Percentiles rank a stretch among this genome's conserved stretches.
Evolutionary conservation across 2,329 filamentous ascomycete genomes (phyloP).

Genomic region (Ramularia endophylla): DNA sequence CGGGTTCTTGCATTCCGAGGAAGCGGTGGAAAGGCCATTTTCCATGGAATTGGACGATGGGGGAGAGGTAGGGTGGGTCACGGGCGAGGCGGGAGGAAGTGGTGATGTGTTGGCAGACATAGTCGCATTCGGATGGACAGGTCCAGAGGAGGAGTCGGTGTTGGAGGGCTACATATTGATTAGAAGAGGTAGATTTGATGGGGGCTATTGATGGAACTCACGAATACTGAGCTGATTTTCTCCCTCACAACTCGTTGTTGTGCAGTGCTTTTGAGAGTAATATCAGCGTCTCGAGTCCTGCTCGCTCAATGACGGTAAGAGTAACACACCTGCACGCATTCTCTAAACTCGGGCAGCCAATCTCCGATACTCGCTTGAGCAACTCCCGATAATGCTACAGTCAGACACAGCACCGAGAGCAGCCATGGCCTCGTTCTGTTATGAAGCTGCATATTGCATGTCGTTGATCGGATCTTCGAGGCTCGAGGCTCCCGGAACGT

Average conservation of each 20-base stretch:
- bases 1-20: constrained; percentile 89
- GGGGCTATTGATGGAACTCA: constrained; percentile 41
- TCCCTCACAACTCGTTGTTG: constrained; percentile 66
- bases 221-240: constrained; percentile 61
- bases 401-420: constrained; percentile 12
- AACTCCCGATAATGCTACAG: constrained; percentile 12
- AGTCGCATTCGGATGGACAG: constrained; percentile 93
- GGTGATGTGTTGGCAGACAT: constrained; percentile 91
- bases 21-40: constrained; percentile 97
- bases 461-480: too few relatives aligned
- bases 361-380: constrained; percentile 70
- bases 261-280: constrained; percentile 59
- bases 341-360: constrained; percentile 74
- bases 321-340: constrained; percentile 80
- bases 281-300: constrained; percentile 2
- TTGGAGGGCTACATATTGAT: constrained; percentile 60
- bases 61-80: constrained; percentile 57
- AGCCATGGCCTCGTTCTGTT: constrained; percentile 17
- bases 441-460: constrained; percentile 24
- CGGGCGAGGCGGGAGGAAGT: constrained; percentile 64
- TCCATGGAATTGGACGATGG: constrained; percentile 88
- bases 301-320: too few relatives aligned
- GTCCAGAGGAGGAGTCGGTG: constrained; percentile 86
- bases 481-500: constrained; percentile 6
- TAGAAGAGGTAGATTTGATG: background rate